Conservation (phyloP, 164 flowering plant species). For the Kingdonia uniflora region DNA sequence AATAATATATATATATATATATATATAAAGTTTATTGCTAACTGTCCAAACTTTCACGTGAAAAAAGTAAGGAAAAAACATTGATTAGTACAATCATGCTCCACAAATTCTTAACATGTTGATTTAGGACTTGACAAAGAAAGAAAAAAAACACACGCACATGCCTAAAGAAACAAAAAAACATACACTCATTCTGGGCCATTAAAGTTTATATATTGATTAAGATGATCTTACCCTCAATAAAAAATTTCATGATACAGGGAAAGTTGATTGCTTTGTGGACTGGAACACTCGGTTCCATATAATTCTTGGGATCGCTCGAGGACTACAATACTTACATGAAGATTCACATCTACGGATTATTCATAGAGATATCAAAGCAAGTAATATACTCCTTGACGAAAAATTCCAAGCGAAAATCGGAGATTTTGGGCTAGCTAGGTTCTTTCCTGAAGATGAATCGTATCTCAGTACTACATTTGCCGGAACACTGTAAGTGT, state of each 20-base stretch:
- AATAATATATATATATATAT: too few relatives aligned
- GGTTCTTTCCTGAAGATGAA: conserved; percentile 67
- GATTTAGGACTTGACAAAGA: too few relatives aligned
- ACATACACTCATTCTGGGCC: too few relatives aligned
- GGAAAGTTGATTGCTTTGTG: conserved; percentile 27
- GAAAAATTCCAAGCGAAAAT: conserved; percentile 51
- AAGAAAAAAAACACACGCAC: too few relatives aligned
- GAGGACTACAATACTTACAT: conserved; percentile 59
- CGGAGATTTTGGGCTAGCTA: conserved; percentile 60
- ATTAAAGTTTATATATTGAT: too few relatives aligned
- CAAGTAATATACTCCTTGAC: conserved; percentile 66
- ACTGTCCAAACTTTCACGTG: too few relatives aligned
- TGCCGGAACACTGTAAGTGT: conserved; percentile 57
- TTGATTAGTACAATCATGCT: too few relatives aligned
- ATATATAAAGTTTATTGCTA: too few relatives aligned
- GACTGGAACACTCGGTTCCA: conserved; percentile 40
- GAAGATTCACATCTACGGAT: conserved; percentile 60
- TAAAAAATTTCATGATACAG: conserved; percentile 18
- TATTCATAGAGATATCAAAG: conserved; percentile 64
- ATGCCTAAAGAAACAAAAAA: too few relatives aligned
- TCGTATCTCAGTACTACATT: conserved; percentile 58
- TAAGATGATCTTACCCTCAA: too few relatives aligned
- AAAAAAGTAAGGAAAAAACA: too few relatives aligned
- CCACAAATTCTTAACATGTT: too few relatives aligned
- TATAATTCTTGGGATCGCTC: conserved; percentile 48